Conservation (phyloP, 2,329 filamentous ascomycete species). For the Ophiocordyceps camponoti-leonardi region DNA sequence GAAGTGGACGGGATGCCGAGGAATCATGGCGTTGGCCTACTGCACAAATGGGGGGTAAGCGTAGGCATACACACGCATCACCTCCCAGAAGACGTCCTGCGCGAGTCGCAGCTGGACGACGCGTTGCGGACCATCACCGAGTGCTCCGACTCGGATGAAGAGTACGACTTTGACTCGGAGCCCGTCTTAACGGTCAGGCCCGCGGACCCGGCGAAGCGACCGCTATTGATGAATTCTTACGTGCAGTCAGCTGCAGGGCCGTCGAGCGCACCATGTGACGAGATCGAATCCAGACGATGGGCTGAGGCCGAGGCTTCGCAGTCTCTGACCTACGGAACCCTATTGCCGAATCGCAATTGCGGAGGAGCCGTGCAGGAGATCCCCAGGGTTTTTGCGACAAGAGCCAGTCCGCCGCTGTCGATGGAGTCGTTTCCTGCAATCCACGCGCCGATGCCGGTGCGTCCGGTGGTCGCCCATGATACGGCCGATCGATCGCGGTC, state of each 20-base stretch:
- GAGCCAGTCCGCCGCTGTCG: constrained; percentile 1
- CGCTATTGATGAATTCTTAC: constrained; percentile 6
- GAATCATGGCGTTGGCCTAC: constrained; percentile 34
- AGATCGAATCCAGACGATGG: neutral
- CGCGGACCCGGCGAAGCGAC: constrained; percentile 5
- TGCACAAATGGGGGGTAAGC: constrained; percentile 43
- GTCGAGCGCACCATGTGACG: neutral
- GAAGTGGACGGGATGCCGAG: constrained; percentile 45
- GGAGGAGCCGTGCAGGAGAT: constrained; percentile 2
- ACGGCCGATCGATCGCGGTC: constrained; percentile 7
- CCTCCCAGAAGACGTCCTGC: constrained; percentile 44
- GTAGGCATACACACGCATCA: constrained; percentile 63
- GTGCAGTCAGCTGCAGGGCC: neutral
- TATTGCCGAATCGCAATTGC: constrained; percentile 10
- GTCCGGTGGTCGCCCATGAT: constrained; percentile 3
- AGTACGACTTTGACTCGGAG: constrained; percentile 7
- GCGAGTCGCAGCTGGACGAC: constrained; percentile 15
- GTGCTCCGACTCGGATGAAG: constrained; percentile 13
- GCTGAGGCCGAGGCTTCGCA: neutral
- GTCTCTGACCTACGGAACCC: constrained; percentile 14
- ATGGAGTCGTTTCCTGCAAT: constrained; percentile 9
- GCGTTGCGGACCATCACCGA: constrained; percentile 15
- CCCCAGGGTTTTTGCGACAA: constrained; percentile 2
- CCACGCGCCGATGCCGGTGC: neutral
- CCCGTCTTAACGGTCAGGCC: constrained; percentile 10